These are phyloP conservation scores for Naganishia liquefaciens DNA, from an alignment of 1,284 basidiomycete genomes.

Conservation along the genomic window DNA sequence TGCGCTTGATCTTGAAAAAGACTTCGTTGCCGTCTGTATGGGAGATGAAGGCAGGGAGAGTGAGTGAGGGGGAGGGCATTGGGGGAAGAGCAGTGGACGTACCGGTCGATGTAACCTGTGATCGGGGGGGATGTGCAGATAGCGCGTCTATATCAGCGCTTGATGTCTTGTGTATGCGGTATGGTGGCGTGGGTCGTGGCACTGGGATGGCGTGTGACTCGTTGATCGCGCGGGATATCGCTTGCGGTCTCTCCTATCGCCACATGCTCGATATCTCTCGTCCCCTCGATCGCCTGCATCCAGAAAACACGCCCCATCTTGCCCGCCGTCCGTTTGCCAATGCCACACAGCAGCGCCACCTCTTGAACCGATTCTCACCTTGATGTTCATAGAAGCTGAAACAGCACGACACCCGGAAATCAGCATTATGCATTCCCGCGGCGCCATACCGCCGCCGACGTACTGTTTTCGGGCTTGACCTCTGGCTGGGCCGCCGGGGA, in stretches of 20 bases:
- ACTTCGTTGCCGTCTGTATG: slow-evolving; percentile 55
- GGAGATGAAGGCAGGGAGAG: background rate
- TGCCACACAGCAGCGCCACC: background rate
- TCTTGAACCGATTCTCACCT: slow-evolving; percentile 22
- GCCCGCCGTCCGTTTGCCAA: background rate
- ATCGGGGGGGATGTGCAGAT: background rate
- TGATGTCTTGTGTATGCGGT: background rate
- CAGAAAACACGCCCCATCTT: background rate
- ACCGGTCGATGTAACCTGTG: slow-evolving; percentile 34
- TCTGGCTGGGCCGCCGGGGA: slow-evolving; percentile 27
- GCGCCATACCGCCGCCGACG: background rate
- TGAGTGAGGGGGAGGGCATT: background rate
- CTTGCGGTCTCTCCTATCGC: background rate
- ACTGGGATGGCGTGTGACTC: no score
- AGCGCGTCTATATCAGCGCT: background rate
- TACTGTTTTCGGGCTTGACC: slow-evolving; percentile 34
- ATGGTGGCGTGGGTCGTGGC: no score
- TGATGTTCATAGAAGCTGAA: slow-evolving; percentile 36
- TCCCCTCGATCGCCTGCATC: background rate
- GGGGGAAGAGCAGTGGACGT: background rate
- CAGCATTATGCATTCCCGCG: background rate
- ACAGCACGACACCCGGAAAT: background rate
- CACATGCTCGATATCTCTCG: background rate
- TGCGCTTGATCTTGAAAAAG: slow-evolving; percentile 97
- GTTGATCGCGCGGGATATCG: background rate